Percentiles rank a stretch among this genome's conserved stretches.
Conservation (phyloP, 129 eudicot genomes). For the Flaveria brownii region DNA sequence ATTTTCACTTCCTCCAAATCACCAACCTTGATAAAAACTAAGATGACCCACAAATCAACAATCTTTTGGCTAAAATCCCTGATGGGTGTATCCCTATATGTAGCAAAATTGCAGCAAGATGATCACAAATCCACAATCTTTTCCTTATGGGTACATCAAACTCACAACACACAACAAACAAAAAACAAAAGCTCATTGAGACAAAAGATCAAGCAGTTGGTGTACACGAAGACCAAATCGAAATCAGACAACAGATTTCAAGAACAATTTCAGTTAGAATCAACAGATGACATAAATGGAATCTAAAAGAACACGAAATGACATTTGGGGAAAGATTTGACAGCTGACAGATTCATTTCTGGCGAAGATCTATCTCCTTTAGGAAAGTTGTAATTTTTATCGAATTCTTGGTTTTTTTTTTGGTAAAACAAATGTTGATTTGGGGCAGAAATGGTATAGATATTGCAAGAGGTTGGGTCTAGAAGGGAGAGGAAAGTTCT, state of each 20-base stretch:
- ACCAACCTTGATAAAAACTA: not conserved
- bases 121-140: slow-evolving; percentile 23
- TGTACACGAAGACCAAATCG: slow-evolving; percentile 2
- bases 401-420: not conserved
- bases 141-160: not conserved
- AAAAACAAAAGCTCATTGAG: not conserved
- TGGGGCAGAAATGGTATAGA: slow-evolving; percentile 1
- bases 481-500: slow-evolving; percentile 54
- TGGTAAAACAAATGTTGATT: not conserved
- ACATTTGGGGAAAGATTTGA: slow-evolving; percentile 38
- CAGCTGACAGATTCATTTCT: slow-evolving; percentile 26
- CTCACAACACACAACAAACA: slow-evolving; percentile 12
- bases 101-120: not conserved
- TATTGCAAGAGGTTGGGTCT: slow-evolving; percentile 16
- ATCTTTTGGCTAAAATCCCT: slow-evolving; percentile 14
- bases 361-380: slow-evolving; percentile 38
- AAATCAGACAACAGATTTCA: not conserved
- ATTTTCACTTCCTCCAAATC: slow-evolving; percentile 34
- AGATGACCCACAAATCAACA: slow-evolving; percentile 9
- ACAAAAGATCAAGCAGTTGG: slow-evolving; percentile 27
- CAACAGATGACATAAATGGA: slow-evolving; percentile 27
- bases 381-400: slow-evolving; percentile 36
- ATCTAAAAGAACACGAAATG: slow-evolving; percentile 16
- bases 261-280: slow-evolving; percentile 27
- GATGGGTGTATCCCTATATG: slow-evolving; percentile 21